Evolutionary conservation across 2,329 filamentous ascomycete species (phyloP), one percentile per base, ranked within the genome.

Genomic region (Epichloe gansuensis): DNA sequence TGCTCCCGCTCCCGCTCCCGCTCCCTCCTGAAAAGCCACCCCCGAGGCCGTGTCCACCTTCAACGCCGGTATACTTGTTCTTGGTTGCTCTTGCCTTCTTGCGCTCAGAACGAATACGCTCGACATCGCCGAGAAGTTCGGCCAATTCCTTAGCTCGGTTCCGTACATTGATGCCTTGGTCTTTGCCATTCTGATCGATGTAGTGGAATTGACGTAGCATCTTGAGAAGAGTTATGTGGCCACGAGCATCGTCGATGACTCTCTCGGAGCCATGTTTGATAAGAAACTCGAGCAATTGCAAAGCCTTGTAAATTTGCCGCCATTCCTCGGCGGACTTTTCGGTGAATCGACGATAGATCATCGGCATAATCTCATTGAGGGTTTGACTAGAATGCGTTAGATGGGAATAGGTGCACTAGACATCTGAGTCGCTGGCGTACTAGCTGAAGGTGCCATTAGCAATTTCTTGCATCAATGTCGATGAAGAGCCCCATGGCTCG

Each of bases 311-410:
- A 65, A 98, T 98, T 69, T 98, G 93, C 59, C 93, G 82, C 93
- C 93, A 98, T 72, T 98, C 93, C 67, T 98, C 93, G 52, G 93
- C 91, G 7, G 89, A 80, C 75, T 98, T 98, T 68, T 98, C 93
- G 55, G 93, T 98, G 70, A 98, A 98, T 58, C 93, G 87, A 64
- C 94, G 93, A 75, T 98, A 98, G 65, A 98, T 95, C 89, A 98
- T 93, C 59, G 93, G 93, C 93, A 98, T 98, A 66, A 98, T 97
- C 70, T 98, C 93, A 70, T 97, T 97, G 53, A 98, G 82, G 50
- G 90, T 81, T 81, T 95, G 89, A 68, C 91, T 96, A 65, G 8
- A 17, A 41, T 17, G n/a, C 17, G 34, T 50, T 48, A 54, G 15
- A 38, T 21, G 17, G 17, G 17, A 21, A 21, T 53, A 42, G 11